Evolutionary conservation across 495 filamentous ascomycete genomes (phyloP), one percentile per base, ranked within the genome.

Genomic region (Antarctomyces pellizariae): DNA sequence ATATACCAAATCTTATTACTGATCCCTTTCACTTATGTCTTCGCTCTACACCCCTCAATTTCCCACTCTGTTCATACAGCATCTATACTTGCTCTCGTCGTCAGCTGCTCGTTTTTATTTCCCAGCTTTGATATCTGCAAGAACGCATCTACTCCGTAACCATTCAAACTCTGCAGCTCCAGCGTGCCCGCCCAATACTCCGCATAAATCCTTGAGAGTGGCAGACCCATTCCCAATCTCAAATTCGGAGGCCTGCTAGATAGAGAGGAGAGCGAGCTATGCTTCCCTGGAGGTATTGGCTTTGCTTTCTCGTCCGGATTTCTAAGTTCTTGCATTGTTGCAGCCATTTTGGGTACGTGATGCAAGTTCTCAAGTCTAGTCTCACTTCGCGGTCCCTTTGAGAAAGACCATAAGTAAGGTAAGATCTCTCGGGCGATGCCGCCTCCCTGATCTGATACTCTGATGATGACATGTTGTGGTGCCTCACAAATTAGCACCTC

Each of bases 181-280:
- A 99, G 48, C 43, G 64, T 84, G 1, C 86, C 86, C 5, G 89
- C 86, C 86, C 86, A 99, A 49, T 95, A 97, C 48, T 99, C 84
- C 9, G 89, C 84, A 45, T 95, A 99, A 8, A 95, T 77, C 33
- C 80, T 64, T 35, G 78, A 89, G 56, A 95, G 73, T 0, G 86
- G 89, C 27, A 99, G 48, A 2, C 86, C 86, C 60, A 99, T 91
- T 6, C 86, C 89, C 7, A 99, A 57, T 1, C 80, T 62, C 29
- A 99, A 59, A 39, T 93, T 71, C 0, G 89, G 83, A 2, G 78
- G 78, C 11, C 86, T 59, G 30, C 67, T 74, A 1, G 75, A 74
- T 13, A 99, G 50, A 0, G 68, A 62, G 11, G 75, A 64, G 11
- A 99, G 53, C 6, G 80, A 91, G 26, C 40, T 28, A 7, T 22